A percentile compares a stretch with the other conserved stretches of the same genome.
Evolutionary conservation across 805 yeast species (phyloP).

Genomic region (Wickerhamiella shivajii): DNA sequence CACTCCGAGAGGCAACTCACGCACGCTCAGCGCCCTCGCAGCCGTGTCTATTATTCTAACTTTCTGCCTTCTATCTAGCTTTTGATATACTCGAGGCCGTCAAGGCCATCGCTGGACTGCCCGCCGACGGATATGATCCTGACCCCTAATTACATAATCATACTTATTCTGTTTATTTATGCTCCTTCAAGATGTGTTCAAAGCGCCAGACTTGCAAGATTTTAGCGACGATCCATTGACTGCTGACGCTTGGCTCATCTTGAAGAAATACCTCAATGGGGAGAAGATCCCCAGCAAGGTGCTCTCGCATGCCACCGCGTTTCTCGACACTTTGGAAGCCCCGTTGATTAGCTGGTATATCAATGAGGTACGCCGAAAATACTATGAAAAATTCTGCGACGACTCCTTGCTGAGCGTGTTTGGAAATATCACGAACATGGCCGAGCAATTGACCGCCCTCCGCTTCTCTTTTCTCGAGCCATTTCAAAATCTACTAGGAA

Average conservation of each 20-base stretch:
- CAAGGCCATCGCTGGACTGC: too few relatives aligned
- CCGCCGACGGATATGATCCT: too few relatives aligned
- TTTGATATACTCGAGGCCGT: too few relatives aligned
- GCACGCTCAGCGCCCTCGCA: too few relatives aligned
- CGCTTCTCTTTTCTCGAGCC: neutral
- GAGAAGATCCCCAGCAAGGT: conserved; percentile 3
- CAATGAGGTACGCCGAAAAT: conserved; percentile 5
- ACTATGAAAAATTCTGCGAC: neutral
- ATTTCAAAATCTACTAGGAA: neutral
- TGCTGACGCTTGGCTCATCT: neutral
- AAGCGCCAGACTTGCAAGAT: conserved; percentile 3
- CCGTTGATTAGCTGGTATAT: conserved; percentile 3
- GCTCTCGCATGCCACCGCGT: conserved; percentile 1
- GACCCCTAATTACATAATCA: too few relatives aligned
- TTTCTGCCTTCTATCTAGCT: too few relatives aligned
- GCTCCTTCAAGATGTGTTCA: conserved; percentile 8
- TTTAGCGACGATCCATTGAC: conserved; percentile 1
- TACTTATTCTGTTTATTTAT: too few relatives aligned
- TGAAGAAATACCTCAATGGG: conserved; percentile 1
- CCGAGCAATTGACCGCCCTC: neutral
- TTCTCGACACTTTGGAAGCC: conserved; percentile 2
- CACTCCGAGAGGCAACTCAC: too few relatives aligned
- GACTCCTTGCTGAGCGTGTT: neutral
- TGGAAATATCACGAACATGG: neutral
- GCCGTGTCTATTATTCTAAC: too few relatives aligned